Evolutionary conservation across 2,329 filamentous ascomycete species (phyloP).

Genomic region (Zasmidium angulare): DNA sequence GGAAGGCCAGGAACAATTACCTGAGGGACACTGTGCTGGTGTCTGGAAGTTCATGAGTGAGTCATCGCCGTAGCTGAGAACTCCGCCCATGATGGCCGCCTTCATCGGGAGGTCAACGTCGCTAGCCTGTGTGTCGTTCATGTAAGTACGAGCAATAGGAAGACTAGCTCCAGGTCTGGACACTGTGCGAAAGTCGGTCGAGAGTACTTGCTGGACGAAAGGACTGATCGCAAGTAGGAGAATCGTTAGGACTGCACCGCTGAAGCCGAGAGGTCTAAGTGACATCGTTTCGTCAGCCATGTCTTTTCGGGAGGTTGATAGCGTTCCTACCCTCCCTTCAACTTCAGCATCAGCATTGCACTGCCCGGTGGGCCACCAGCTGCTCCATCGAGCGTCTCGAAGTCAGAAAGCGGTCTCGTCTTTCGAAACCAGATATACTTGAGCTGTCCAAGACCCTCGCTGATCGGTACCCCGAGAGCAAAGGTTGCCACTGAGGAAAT

Average conservation of each 20-base stretch:
- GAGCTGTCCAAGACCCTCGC: background rate
- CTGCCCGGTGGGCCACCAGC: background rate
- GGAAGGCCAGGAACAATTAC: background rate
- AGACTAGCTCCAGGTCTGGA: background rate
- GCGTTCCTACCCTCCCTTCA: conserved; percentile 2
- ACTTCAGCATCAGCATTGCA: background rate
- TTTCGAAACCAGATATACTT: background rate
- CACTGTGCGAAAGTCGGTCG: background rate
- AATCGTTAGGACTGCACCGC: background rate
- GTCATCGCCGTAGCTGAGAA: background rate
- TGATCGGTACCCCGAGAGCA: background rate
- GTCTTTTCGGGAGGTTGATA: no score
- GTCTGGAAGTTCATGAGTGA: background rate
- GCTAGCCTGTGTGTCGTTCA: background rate
- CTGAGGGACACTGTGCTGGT: background rate
- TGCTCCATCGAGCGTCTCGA: background rate
- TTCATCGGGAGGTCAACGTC: conserved; percentile 2
- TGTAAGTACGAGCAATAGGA: background rate
- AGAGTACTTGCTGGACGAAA: background rate
- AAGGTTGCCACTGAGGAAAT: background rate
- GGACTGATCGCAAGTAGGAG: background rate
- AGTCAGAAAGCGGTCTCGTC: background rate
- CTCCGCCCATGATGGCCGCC: background rate
- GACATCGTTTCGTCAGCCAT: background rate
- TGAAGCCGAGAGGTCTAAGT: background rate